phyloP scores from a whole-genome alignment of 2,329 filamentous ascomycete genomes.

The Bisporella sp. region DNA sequence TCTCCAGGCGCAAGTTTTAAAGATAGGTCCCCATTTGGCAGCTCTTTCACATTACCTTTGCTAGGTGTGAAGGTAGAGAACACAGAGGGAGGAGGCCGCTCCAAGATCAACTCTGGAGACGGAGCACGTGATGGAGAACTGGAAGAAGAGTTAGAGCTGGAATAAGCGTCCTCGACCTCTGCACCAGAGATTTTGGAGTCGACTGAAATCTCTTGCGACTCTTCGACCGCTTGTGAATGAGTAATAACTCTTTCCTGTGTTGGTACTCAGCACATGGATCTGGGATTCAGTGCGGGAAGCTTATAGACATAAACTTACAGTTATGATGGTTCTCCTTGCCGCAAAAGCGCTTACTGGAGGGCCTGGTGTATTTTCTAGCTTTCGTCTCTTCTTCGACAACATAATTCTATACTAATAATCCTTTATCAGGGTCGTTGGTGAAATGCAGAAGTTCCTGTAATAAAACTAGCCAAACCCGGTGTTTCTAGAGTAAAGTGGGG shows the following conservation, averaged over 20 bases:
- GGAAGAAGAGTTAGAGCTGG: not conserved
- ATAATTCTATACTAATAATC: conserved; percentile 3
- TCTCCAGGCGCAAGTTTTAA: conserved; percentile 42
- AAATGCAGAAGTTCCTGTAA: no score
- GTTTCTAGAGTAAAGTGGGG: no score
- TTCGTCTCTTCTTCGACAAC: conserved; percentile 35
- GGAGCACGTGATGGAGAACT: conserved; percentile 19
- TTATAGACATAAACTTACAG: not conserved
- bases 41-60: conserved; percentile 36
- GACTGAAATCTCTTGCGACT: no score
- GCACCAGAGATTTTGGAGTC: no score
- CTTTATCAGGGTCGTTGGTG: no score
- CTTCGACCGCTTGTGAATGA: no score
- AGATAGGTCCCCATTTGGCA: conserved; percentile 32
- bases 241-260: no score
- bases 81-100: conserved; percentile 30
- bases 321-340: conserved; percentile 18
- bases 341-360: conserved; percentile 26
- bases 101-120: conserved; percentile 14
- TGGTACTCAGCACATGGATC: no score
- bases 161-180: no score
- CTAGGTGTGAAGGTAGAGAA: conserved; percentile 37
- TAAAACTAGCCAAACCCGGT: no score
- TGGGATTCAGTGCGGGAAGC: no score
- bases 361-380: conserved; percentile 29